phyloP scores from a whole-genome alignment of 208 protist genomes.

The Acanthamoeba culbertsoni region DNA sequence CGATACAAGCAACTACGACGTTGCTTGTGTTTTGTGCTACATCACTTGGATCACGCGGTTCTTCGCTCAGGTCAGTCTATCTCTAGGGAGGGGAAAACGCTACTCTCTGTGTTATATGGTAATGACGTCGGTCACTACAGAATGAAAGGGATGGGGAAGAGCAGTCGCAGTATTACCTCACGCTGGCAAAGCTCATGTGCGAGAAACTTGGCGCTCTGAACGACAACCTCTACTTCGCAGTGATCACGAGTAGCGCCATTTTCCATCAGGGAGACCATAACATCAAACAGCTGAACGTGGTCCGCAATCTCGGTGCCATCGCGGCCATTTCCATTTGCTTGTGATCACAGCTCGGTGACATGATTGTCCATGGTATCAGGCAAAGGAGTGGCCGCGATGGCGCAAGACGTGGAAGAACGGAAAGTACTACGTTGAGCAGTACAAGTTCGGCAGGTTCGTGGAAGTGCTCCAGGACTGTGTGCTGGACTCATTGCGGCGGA shows the following conservation, averaged over 20 bases:
- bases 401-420: not conserved
- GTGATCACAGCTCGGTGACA: not conserved
- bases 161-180: conserved; percentile 14
- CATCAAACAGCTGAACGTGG: not conserved
- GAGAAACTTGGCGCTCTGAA: not conserved
- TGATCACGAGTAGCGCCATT: not conserved
- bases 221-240: not conserved
- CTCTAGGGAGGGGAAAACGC: not conserved
- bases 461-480: not conserved
- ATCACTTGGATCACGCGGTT: not conserved
- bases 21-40: not conserved
- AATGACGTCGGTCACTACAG: not conserved
- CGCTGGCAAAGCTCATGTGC: not conserved
- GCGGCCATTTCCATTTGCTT: not conserved
- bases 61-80: not conserved
- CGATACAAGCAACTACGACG: conserved; percentile 4
- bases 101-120: not conserved
- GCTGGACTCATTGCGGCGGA: too few species aligned
- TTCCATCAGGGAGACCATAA: not conserved
- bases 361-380: not conserved
- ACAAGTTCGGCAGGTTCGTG: not conserved
- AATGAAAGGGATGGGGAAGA: not conserved
- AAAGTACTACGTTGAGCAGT: not conserved
- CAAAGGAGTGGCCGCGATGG: not conserved
- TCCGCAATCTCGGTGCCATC: not conserved